Base-by-base conservation (phyloP, 352 stramenopile species). In the Globisporangium iwayamae region DNA sequence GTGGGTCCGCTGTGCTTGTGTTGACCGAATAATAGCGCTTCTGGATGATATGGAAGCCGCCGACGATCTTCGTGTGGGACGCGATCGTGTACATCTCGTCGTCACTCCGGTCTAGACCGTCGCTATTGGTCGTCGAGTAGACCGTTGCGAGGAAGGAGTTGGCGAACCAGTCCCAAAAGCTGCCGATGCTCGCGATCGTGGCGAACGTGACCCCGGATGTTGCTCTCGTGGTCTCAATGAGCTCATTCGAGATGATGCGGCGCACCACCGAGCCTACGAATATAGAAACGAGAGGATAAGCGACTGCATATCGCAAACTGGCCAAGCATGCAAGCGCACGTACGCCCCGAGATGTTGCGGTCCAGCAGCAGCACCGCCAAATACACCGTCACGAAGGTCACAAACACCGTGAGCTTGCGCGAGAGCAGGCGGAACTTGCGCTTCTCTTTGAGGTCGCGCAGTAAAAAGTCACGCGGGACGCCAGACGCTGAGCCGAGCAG, bases 311-410 rank as follows among this genome's bases (percentile, higher is more conserved):
- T 0, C 38, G 36, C 20, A 52, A 47, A 52, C 32, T 18, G 48
- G 20, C 2, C 1, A 38, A 28, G 13, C 0, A 55, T 2, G 5
- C 2, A 20, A 55, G 18, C 13, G 11, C 4, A 51, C 79, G 38
- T 78, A 89, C 81, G 79, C 28, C 79, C 74, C 25, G 79, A 85
- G 47, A 91, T 89, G 65, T 91, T 89, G 62, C 82, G 78, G 51
- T 91, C 79, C 30, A 91, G 65, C 22, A 90, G 63, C 6, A 90
- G 65, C 28, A 82, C 79, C 0, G 74, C 63, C 43, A 88, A 66
- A 67, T 91, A 91, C 38, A 89, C 72, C 39, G n/a, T 62, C 41
- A 88, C 75, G 53, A 91, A 89, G 0, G 78, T 82, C 36, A 91
- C 80, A 53, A 91, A 91, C 5, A 79, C 69, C 0, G 75, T 70